These are phyloP conservation scores for Trifolium dubium DNA, from an alignment of 306 rosid genomes.

Conservation along the genomic window DNA sequence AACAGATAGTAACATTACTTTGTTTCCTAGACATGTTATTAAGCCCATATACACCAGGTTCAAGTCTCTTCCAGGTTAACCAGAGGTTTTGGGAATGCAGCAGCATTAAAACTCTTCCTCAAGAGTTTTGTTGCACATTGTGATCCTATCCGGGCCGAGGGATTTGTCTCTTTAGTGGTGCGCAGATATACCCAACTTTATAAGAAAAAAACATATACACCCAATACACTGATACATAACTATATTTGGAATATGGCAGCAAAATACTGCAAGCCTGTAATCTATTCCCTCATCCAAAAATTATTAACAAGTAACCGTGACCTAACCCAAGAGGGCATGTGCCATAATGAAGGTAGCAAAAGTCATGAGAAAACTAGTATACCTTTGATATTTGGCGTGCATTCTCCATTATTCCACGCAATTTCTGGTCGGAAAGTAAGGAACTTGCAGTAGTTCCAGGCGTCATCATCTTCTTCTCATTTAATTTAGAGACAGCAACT, in stretches of 20 bases:
- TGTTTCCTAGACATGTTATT: conserved; percentile 27
- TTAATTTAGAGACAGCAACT: conserved; percentile 60
- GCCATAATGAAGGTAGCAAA: conserved; percentile 20
- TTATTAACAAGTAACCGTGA: conserved; percentile 15
- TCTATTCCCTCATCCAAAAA: background rate
- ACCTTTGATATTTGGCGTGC: conserved; percentile 75
- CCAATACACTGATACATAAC: background rate
- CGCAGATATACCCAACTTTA: background rate
- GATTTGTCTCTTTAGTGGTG: background rate
- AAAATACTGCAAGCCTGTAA: conserved; percentile 4
- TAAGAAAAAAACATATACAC: background rate
- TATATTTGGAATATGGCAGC: conserved; percentile 6
- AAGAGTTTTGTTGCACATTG: background rate
- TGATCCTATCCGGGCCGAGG: background rate
- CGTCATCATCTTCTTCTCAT: conserved; percentile 67
- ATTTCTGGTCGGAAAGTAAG: conserved; percentile 68
- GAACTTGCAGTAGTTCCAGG: conserved; percentile 68
- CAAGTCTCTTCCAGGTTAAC: background rate
- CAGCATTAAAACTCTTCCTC: background rate
- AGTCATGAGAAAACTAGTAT: conserved; percentile 44
- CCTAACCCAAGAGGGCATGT: conserved; percentile 31
- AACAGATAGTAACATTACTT: conserved; percentile 18
- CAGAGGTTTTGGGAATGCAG: background rate
- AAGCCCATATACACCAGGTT: background rate
- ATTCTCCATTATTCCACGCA: conserved; percentile 73